Evolutionary conservation across 2,329 filamentous ascomycete species (phyloP).

Genomic region (Aspergillus vadensis): DNA sequence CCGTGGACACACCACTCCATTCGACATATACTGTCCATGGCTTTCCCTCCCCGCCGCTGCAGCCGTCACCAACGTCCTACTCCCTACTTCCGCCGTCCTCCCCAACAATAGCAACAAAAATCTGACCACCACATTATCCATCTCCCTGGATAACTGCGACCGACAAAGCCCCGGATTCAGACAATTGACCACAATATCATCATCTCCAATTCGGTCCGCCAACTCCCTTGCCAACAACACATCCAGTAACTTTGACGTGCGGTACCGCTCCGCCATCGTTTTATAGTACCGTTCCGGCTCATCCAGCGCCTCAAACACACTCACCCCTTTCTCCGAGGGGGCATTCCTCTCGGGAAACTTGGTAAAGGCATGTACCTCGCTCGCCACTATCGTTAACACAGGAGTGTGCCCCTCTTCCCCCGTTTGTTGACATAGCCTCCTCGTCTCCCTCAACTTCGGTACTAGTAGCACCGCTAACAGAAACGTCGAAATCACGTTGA

Average conservation of each 20-base stretch:
- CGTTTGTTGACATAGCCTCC: conserved; percentile 16
- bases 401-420: conserved; percentile 30
- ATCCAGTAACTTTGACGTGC: conserved; percentile 52
- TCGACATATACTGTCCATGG: conserved; percentile 52
- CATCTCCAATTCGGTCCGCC: conserved; percentile 29
- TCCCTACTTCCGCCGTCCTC: conserved; percentile 52
- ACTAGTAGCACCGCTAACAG: conserved; percentile 54
- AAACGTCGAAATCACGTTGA: conserved; percentile 58
- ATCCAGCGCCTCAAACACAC: conserved; percentile 43
- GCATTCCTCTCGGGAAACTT: conserved; percentile 42
- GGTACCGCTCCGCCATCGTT: conserved; percentile 47
- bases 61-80: conserved; percentile 47
- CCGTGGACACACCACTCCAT: conserved; percentile 33
- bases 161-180: conserved; percentile 58
- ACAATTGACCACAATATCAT: conserved; percentile 52
- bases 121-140: conserved; percentile 27
- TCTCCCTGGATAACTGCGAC: conserved; percentile 45
- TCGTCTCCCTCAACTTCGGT: conserved; percentile 53
- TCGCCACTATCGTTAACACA: conserved; percentile 40
- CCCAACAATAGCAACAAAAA: conserved; percentile 36
- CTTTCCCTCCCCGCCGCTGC: conserved; percentile 43
- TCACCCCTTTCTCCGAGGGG: conserved; percentile 12
- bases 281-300: conserved; percentile 34
- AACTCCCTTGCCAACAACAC: conserved; percentile 49
- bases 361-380: conserved; percentile 47